These are phyloP conservation scores for Pseudopyrenochaeta lycopersici DNA, from an alignment of 2,329 filamentous ascomycete species.

Conservation along the genomic window DNA sequence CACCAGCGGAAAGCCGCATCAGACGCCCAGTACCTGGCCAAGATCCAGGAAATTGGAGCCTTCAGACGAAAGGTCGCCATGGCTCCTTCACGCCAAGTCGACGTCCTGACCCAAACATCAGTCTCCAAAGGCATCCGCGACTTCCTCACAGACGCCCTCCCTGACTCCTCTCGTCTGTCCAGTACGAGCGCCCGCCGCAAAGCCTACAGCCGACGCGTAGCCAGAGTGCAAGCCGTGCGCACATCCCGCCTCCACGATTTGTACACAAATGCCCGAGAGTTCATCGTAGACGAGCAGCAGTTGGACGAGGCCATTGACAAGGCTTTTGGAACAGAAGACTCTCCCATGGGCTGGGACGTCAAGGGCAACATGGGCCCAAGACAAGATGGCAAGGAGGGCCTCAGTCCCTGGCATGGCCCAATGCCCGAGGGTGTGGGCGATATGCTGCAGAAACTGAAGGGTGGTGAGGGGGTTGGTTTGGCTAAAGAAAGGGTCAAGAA, in stretches of 20 bases:
- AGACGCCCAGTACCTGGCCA: conserved; percentile 29
- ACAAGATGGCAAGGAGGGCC: conserved; percentile 30
- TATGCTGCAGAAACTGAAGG: conserved; percentile 45
- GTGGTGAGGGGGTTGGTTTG: conserved; percentile 50
- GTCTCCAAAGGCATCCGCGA: conserved; percentile 42
- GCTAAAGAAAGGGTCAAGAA: conserved; percentile 68
- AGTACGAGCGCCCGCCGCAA: conserved; percentile 41
- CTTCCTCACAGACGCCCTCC: conserved; percentile 43
- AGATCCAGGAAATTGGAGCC: conserved; percentile 49
- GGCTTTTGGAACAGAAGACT: conserved; percentile 73
- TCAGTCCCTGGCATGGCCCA: conserved; percentile 43
- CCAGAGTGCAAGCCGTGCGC: conserved; percentile 66
- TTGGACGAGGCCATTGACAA: conserved; percentile 76
- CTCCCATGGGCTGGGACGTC: conserved; percentile 51
- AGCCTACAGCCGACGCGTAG: conserved; percentile 53
- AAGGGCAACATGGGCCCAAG: conserved; percentile 29
- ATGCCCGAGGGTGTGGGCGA: conserved; percentile 45
- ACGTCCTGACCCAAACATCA: conserved; percentile 42
- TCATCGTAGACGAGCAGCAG: conserved; percentile 84
- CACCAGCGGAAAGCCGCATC: conserved; percentile 56
- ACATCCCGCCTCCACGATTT: conserved; percentile 81
- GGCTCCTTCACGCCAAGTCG: conserved; percentile 75
- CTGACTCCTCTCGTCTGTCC: conserved; percentile 31
- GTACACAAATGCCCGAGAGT: conserved; percentile 86
- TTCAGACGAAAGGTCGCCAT: conserved; percentile 62